Evolutionary conservation across 1,284 basidiomycete species (phyloP), one percentile per base, ranked within the genome.

Genomic region (Puccinia horiana): DNA sequence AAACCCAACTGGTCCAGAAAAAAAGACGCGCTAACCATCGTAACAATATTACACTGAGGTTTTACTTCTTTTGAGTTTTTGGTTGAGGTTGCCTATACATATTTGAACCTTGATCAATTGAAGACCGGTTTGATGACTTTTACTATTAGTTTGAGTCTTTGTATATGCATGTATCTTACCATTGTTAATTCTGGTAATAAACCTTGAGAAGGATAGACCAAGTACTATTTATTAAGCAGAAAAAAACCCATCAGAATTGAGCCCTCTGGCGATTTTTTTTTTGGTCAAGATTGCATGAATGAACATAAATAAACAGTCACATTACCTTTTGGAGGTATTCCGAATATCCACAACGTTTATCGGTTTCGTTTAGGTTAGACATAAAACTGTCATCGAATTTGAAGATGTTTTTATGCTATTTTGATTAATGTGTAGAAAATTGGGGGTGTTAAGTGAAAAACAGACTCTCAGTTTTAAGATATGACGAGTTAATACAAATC

Each of bases 271-370:
- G n/a, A n/a, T n/a, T n/a, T n/a, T n/a, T n/a, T n/a, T n/a, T n/a
- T n/a, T n/a, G n/a, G n/a, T n/a, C n/a, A n/a, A n/a, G n/a, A n/a
- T n/a, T n/a, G n/a, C n/a, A n/a, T n/a, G n/a, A n/a, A n/a, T n/a
- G n/a, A n/a, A n/a, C n/a, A n/a, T n/a, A n/a, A n/a, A n/a, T n/a
- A n/a, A n/a, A n/a, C n/a, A n/a, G n/a, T n/a, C n/a, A n/a, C n/a
- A 91, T 16, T 61, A 92, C 89, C 83, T 90, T 90, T 1, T 90
- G 88, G 42, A 90, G 86, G 86, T 92, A 93, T 52, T 90, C 88
- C 0, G 90, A 88, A 86, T 92, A 93, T 76, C 90, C 89, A 86
- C 93, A 93, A 23, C 84, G 82, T 0, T 85, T 88, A 1, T 91
- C 90, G 47, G 88, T 87, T 1, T 88, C 84, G 82, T 93, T 89